Base-by-base conservation (phyloP, 805 yeast genomes). In the Dipodascus albidus region DNA sequence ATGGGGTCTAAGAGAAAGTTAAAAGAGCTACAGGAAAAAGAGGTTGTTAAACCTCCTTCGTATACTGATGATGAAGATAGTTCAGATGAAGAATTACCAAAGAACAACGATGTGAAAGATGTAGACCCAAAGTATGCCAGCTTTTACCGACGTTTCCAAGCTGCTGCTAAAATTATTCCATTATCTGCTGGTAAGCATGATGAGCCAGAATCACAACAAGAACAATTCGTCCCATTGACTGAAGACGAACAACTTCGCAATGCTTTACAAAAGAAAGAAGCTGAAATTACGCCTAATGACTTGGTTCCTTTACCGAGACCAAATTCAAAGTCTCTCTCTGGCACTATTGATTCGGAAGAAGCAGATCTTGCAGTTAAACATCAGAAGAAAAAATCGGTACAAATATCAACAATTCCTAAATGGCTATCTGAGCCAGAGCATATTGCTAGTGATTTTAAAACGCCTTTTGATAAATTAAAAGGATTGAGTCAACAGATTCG, bases 271-370 rank as follows among this genome's bases (percentile, higher is more conserved):
- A 48, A 64, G 54, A 61, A 64, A 1, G 58, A 55, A 6, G 58
- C 61, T 38, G 55, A 55, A 19, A 56, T 50, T 8, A 57, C 57
- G 48, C 57, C 56, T 2, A 59, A 57, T 19, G 71, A 64, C 6
- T 57, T 91, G 44, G 82, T 77, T 3, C 95, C 96, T 19, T 70
- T 91, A 47, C 97, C 98, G 1, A 96, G 88, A 66, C 96, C 96
- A 0, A 81, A 72, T 33, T 27, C 33, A 27, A 27, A 27, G 33
- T 8, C 17, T 11, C 8, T 38, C 15, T 31, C 38, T 9, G 9
- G 14, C 38, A 9, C 9, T n/a, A 4, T 4, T 14, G n/a, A 38
- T 19, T 11, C 11, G 11, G 33, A 27, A 27, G 33, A 27, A 6
- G 33, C 33, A 6, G 44, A 8, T n/a, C 20, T 11, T 11, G 20